phyloP scores from a whole-genome alignment of 768 basidiomycete species.

The Mycena haematopus region DNA sequence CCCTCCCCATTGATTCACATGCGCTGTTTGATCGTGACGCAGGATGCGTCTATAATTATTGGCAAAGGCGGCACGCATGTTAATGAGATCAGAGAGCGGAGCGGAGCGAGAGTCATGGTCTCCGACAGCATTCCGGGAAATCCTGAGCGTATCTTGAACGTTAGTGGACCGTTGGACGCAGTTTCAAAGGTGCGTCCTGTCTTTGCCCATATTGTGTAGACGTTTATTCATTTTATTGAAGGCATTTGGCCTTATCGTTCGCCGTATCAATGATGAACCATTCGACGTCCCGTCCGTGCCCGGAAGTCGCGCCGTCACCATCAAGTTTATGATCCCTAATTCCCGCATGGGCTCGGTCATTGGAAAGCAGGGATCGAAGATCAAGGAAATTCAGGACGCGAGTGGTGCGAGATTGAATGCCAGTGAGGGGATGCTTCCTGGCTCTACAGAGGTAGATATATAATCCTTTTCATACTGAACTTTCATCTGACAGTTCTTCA shows the following conservation, averaged over 20 bases:
- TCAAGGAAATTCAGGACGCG: constrained; percentile 99
- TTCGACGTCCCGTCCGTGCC: constrained; percentile 98
- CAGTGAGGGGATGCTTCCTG: constrained; percentile 97
- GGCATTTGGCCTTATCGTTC: constrained; percentile 99
- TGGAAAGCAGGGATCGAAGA: constrained; percentile 96
- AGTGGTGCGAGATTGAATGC: constrained; percentile 96
- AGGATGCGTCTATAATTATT: constrained; percentile 99
- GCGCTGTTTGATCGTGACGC: constrained; percentile 98
- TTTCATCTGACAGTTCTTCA: constrained; percentile 41
- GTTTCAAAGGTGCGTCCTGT: constrained; percentile 83
- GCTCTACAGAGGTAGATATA: constrained; percentile 90
- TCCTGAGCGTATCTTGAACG: constrained; percentile 98
- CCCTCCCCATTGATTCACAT: constrained; percentile 92
- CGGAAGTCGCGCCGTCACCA: constrained; percentile 96
- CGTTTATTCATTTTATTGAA: constrained; percentile 39
- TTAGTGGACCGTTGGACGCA: constrained; percentile 96
- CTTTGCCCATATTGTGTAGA: not conserved
- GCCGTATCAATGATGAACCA: constrained; percentile 98
- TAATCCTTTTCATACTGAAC: constrained; percentile 10
- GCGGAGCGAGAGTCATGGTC: constrained; percentile 94
- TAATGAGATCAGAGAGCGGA: constrained; percentile 98
- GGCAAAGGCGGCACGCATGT: constrained; percentile 96
- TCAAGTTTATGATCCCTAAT: constrained; percentile 99
- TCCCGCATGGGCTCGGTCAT: constrained; percentile 99
- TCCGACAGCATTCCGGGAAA: constrained; percentile 99